Base-by-base conservation (phyloP, 768 basidiomycete genomes). In the Pisolithus sp. region DNA sequence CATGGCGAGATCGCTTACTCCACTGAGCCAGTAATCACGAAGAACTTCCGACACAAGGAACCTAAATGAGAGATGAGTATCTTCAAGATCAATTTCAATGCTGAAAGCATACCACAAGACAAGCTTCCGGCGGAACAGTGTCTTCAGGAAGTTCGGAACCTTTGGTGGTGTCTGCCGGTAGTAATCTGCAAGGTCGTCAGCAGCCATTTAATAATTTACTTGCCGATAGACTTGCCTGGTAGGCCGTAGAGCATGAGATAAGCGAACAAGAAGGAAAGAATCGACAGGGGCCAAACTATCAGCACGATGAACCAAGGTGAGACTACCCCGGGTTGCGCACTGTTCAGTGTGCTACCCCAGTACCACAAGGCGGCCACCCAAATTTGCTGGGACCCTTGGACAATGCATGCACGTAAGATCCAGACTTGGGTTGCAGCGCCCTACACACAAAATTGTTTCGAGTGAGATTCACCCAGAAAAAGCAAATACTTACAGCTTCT, bases 291-390 rank as follows among this genome's bases (percentile, higher is more conserved):
- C 91, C 91, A 95, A 31, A 82, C 68, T 55, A 92, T 76, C 58
- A 85, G 70, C 20, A 85, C 81, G 58, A 94, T 89, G 83, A 85
- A 91, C 85, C 88, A 90, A 0, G 93, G 92, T 9, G 88, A 71
- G 38, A 78, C 65, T 58, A 78, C 77, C 43, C 70, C 73, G 40
- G 79, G 72, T 46, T 68, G 41, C 20, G 73, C 71, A 7, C 75
- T 71, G 63, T 87, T 86, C 53, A 96, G 73, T 30, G 81, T 80
- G 68, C 85, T 81, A 57, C 93, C 93, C 93, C 93, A 96, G 62
- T 90, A 96, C 93, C 93, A 96, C 36, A 96, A 71, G 7, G 88
- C 93, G 3, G 93, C 89, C 13, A 95, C 86, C 93, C 93, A 96
- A 37, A 96, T 81, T 69, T 95, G 93, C 59, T 96, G 93, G 9